Conservation (phyloP, 257 asterid genomes). For the Ligustrum vulgare region DNA sequence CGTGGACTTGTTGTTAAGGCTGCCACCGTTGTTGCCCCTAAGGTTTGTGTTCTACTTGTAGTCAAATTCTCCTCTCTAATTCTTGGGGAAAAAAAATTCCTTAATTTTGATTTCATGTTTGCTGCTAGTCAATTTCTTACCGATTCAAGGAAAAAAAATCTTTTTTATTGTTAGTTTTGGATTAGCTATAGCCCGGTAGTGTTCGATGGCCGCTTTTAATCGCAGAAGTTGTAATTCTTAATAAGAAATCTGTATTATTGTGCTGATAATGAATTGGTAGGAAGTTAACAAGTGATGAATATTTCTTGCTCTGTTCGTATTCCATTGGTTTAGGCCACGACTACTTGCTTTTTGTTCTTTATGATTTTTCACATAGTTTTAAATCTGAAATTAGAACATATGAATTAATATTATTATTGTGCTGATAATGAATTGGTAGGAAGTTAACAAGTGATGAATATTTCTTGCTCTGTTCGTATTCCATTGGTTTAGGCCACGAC, state of each 20-base stretch:
- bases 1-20: conserved; percentile 80
- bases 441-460: not conserved
- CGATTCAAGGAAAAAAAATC: not conserved
- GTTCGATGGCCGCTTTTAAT: not conserved
- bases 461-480: not conserved
- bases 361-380: not conserved
- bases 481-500: not conserved
- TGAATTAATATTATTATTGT: not conserved
- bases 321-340: not conserved
- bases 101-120: not conserved
- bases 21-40: conserved; percentile 83
- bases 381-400: not conserved
- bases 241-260: not conserved
- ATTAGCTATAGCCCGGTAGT: no score
- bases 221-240: not conserved
- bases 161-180: not conserved
- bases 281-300: not conserved
- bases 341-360: not conserved
- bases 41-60: conserved; percentile 42
- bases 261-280: not conserved
- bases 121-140: not conserved
- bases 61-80: not conserved
- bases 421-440: not conserved
- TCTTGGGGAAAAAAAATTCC: not conserved
- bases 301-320: not conserved